A percentile compares a stretch with the other conserved stretches of the same genome.
phyloP scores from a whole-genome alignment of 352 stramenopile genomes.

The Globisporangium takayamanum region DNA sequence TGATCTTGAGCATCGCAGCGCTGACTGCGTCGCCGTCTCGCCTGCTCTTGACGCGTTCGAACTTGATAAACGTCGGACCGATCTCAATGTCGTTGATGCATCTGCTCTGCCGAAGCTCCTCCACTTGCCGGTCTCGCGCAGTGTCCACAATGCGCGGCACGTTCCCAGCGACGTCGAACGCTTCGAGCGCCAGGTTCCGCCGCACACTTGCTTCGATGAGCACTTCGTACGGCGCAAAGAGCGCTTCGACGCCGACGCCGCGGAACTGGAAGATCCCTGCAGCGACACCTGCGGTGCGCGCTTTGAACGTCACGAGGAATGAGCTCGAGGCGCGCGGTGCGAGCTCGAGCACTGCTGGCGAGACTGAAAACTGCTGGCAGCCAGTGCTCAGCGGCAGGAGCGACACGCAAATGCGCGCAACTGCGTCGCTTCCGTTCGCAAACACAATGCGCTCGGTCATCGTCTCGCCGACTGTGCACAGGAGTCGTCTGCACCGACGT shows the following conservation, averaged over 20 bases:
- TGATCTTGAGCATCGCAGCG: slow-evolving; percentile 36
- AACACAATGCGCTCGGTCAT: slow-evolving; percentile 77
- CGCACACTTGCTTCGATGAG: slow-evolving; percentile 79
- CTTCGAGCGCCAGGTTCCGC: slow-evolving; percentile 24
- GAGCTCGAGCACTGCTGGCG: slow-evolving; percentile 70
- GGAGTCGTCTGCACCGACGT: slow-evolving; percentile 53
- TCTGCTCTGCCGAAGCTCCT: slow-evolving; percentile 40
- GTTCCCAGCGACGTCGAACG: neutral
- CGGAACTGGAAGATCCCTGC: slow-evolving; percentile 86
- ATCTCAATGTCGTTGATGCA: slow-evolving; percentile 46
- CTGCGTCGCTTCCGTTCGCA: slow-evolving; percentile 49
- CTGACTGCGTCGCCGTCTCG: slow-evolving; percentile 15
- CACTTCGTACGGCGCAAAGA: slow-evolving; percentile 75
- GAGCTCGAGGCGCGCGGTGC: slow-evolving; percentile 45
- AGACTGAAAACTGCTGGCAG: slow-evolving; percentile 79
- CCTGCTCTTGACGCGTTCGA: slow-evolving; percentile 28
- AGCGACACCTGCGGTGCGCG: slow-evolving; percentile 46
- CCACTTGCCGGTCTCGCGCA: slow-evolving; percentile 16
- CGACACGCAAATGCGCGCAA: slow-evolving; percentile 68
- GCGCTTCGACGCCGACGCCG: slow-evolving; percentile 50
- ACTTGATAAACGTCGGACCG: slow-evolving; percentile 52
- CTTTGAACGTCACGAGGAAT: slow-evolving; percentile 67
- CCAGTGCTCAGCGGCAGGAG: slow-evolving; percentile 75
- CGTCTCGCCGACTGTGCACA: slow-evolving; percentile 61
- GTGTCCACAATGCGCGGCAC: neutral